Base-by-base conservation (phyloP, 1,139 yeast species). In the Saccharomyces hybrid region DNA sequence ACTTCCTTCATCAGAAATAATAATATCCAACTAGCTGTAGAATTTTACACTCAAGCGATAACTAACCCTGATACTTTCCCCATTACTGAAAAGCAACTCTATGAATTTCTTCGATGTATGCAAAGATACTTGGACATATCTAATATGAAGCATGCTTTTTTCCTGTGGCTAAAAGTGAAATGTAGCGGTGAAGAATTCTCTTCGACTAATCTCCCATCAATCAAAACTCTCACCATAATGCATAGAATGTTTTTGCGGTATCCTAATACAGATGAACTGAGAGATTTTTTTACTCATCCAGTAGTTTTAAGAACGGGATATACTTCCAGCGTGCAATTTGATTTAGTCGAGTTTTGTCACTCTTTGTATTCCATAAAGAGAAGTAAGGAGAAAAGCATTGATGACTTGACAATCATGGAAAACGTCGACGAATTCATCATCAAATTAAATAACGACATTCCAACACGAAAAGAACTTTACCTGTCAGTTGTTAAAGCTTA, bases 41-140 rank as follows among this genome's bases (percentile, higher is more conserved):
- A 66, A 52, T 67, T 67, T 53, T 68, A 59, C 52, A 56, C 57
- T 4, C 68, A 67, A 47, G 58, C 64, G 14, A 48, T 66, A 51
- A 57, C 59, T n/a, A 62, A 64, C 56, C 62, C 60, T 34, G 69
- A 67, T 27, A 61, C 61, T 0, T 67, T 65, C 47, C 66, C 65
- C 0, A 49, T 67, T 27, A 55, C 57, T 3, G 50, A 57, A 7
- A 49, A 49, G 4, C 61, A 62, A 16, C 55, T 66, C 7, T 55
- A 54, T 44, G 31, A 29, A 20, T 59, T 65, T 49, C 50, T 64
- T 3, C 51, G 50, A 27, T 61, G 60, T 26, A 44, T 66, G 38
- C 53, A 55, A 44, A 53, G 53, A 49, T 54, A 54, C 13, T 53
- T 55, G 38, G 68, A 66, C 50, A 56, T 61, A 28, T 53, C 57